phyloP scores from a whole-genome alignment of 2,329 filamentous ascomycete species.

The Zymoseptoria ardabiliae region DNA sequence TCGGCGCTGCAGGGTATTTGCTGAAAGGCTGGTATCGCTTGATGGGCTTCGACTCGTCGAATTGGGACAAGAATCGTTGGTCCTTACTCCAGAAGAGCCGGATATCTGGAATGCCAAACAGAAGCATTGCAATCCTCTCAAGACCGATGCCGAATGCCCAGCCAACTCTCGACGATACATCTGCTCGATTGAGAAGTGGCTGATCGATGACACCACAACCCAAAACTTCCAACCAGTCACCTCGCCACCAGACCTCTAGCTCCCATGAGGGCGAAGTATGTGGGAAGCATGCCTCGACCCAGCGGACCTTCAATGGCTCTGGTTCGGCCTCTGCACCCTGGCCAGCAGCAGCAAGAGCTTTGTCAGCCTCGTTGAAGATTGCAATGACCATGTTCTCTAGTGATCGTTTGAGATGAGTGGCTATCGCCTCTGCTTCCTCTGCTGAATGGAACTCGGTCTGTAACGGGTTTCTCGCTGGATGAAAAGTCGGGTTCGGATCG shows the following conservation, averaged over 20 bases:
- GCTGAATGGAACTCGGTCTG: slow-evolving; percentile 63
- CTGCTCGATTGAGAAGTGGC: slow-evolving; percentile 68
- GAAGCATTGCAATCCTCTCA: slow-evolving; percentile 92
- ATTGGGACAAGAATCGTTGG: slow-evolving; percentile 77
- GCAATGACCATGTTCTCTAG: slow-evolving; percentile 85
- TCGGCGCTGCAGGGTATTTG: slow-evolving; percentile 80
- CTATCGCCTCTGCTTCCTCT: slow-evolving; percentile 75
- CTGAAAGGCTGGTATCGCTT: slow-evolving; percentile 77
- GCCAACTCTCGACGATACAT: slow-evolving; percentile 65
- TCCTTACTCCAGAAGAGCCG: slow-evolving; percentile 92
- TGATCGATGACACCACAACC: slow-evolving; percentile 90
- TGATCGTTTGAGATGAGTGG: slow-evolving; percentile 77
- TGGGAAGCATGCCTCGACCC: slow-evolving; percentile 96
- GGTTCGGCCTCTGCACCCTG: slow-evolving; percentile 31
- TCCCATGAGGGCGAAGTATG: slow-evolving; percentile 96
- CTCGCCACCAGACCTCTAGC: slow-evolving; percentile 88
- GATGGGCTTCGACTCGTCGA: slow-evolving; percentile 46
- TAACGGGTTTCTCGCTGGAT: slow-evolving; percentile 73
- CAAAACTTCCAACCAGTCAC: slow-evolving; percentile 91
- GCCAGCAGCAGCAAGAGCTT: slow-evolving; percentile 48
- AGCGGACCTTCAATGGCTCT: slow-evolving; percentile 77
- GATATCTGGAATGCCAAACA: slow-evolving; percentile 94
- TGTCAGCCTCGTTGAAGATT: slow-evolving; percentile 72
- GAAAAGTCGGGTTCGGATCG: slow-evolving; percentile 71
- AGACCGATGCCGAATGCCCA: slow-evolving; percentile 96